phyloP scores from a whole-genome alignment of 2,329 filamentous ascomycete genomes.

The Chaetoscypha palmicola region DNA sequence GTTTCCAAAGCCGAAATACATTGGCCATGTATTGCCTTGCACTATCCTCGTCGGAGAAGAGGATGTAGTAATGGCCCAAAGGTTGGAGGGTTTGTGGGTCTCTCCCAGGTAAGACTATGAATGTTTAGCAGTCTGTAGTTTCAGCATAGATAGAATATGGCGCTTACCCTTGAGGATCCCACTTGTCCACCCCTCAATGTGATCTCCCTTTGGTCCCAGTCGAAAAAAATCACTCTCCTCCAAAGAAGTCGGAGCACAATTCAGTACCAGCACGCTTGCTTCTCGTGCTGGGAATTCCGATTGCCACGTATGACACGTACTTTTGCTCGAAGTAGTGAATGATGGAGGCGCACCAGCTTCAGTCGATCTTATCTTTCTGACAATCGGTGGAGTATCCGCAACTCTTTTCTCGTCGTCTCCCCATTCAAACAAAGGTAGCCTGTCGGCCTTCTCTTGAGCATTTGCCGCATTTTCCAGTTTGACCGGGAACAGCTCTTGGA shows the following conservation, averaged over 20 bases:
- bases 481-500: slow-evolving; percentile 49
- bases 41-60: slow-evolving; percentile 55
- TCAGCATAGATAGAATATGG: neutral
- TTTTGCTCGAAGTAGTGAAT: too few relatives aligned
- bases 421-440: slow-evolving; percentile 21
- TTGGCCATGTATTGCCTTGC: slow-evolving; percentile 56
- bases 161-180: slow-evolving; percentile 53
- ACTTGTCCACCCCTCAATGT: slow-evolving; percentile 61
- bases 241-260: slow-evolving; percentile 51
- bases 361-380: too few relatives aligned
- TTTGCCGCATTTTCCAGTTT: too few relatives aligned
- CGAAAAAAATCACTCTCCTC: slow-evolving; percentile 65
- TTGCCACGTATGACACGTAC: too few relatives aligned
- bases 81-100: slow-evolving; percentile 56
- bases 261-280: slow-evolving; percentile 44
- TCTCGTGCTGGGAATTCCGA: too few relatives aligned
- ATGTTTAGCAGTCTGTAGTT: neutral
- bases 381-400: too few relatives aligned
- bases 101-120: slow-evolving; percentile 54
- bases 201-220: slow-evolving; percentile 51
- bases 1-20: slow-evolving; percentile 42
- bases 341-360: too few relatives aligned
- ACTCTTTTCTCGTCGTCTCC: neutral
- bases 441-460: too few relatives aligned
- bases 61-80: slow-evolving; percentile 58